phyloP scores from a whole-genome alignment of 177 flowering plant species.

The Vitis hybrid region DNA sequence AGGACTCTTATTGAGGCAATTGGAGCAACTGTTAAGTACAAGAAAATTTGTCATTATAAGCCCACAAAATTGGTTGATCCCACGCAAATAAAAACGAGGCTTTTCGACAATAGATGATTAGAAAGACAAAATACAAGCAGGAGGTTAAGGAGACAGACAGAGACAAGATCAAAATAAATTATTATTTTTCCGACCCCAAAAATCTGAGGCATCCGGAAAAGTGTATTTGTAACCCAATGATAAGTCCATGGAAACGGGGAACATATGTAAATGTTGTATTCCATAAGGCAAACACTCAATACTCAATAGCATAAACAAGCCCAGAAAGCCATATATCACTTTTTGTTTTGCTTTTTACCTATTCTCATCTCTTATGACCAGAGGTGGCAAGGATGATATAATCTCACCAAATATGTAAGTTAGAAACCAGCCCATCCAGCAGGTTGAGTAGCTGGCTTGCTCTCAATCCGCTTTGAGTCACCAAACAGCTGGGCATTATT shows the following conservation, averaged over 20 bases:
- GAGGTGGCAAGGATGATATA: not conserved
- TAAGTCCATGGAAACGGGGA: conserved; percentile 1
- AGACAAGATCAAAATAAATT: too few species aligned
- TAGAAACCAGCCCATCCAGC: conserved; percentile 99
- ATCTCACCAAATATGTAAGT: conserved; percentile 5
- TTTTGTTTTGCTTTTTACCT: not conserved
- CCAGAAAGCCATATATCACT: not conserved
- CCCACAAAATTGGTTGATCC: too few species aligned
- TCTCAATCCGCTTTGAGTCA: conserved; percentile 36
- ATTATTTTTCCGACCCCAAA: not conserved
- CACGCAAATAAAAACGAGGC: too few species aligned
- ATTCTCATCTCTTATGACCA: not conserved
- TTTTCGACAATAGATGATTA: too few species aligned
- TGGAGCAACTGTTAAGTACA: too few species aligned
- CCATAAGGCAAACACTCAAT: not conserved
- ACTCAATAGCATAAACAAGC: not conserved
- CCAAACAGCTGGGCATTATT: conserved; percentile 45
- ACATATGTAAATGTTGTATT: not conserved
- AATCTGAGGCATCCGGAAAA: conserved; percentile 4
- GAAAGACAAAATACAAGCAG: too few species aligned
- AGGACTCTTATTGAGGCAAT: too few species aligned
- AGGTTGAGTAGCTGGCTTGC: conserved; percentile 65
- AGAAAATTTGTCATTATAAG: too few species aligned
- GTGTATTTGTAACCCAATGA: conserved; percentile 1
- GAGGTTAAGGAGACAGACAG: too few species aligned